Base-by-base conservation (phyloP, 257 asterid genomes). In the Coffea eugenioides region DNA sequence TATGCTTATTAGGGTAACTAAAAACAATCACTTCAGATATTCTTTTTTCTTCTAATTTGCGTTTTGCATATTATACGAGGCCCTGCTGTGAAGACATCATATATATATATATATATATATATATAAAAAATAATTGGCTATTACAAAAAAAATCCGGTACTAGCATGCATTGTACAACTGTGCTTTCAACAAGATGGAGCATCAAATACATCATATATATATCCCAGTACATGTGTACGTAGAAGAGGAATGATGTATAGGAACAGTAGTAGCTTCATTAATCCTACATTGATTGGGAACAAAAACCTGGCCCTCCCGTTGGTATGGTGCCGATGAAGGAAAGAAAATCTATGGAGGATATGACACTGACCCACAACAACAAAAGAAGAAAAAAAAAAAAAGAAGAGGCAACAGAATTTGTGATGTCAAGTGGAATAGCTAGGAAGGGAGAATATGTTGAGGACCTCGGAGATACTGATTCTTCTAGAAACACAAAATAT, bases 401-500 rank as follows among this genome's bases (percentile, higher is more conserved):
- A 16, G 2, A 39, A 49, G 16, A 52, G 4, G 14, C 6, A 23
- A 65, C 23, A 39, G 43, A 69, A 52, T 36, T 46, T 25, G 56
- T 1, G 14, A 7, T 54, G 15, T 14, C 48, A 10, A 7, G 15
- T 59, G 8, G 8, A 21, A 43, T 3, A 21, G 15, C 14, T 48
- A 43, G 75, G 45, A 43, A 57, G 54, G 18, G 64, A 34, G 51
- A 31, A 25, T 31, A 52, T 7, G 43, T 39, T 73, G 73, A 48
- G 71, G 31, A 59, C 36, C 41, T 74, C 25, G 80, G 67, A 67
- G 78, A 74, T 81, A 77, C 76, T 59, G 76, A 78, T 84, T 78
- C 81, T 62, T 68, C 66, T 51, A 31, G 1, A 31, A 21, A 27
- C 74, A 43, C 56, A 70, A 0, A 0, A 2, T 39, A 4, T 39